Evolutionary conservation across 2,329 filamentous ascomycete species (phyloP), one percentile per base, ranked within the genome.

Genomic region (Colletotrichum plurivorum): DNA sequence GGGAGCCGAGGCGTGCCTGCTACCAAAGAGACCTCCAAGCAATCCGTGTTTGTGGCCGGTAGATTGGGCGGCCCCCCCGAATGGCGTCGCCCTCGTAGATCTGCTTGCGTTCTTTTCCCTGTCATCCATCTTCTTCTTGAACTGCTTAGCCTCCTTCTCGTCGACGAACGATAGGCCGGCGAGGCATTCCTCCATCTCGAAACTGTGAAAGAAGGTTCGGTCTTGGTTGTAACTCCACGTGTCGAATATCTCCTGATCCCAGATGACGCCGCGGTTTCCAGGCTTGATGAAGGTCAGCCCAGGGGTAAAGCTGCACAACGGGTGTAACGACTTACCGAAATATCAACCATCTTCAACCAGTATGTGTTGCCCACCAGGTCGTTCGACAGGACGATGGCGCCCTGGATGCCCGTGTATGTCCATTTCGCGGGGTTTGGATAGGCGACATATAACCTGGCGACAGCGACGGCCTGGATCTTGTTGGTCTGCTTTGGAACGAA

Each of bases 171-270:
- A 97, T 69, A 99, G 84, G 0, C 92, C 96, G 6, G 94, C 96
- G 70, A 97, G 84, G 76, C 94, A 98, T 72, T 97, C 91, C 81
- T 98, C 95, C 64, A 97, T 88, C 83, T 99, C 96, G 78, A 99
- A 99, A 6, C 94, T 94, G 82, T 98, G 95, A 83, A 99, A 99
- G 83, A 98, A 99, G 69, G 94, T 95, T 71, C 96, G 92, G 79
- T 99, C 96, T 78, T 98, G 95, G 82, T 98, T 97, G 85, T 98
- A 99, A 72, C 87, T 86, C 87, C 97, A 98, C 58, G 90, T 91
- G 75, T 99, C 95, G 83, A 97, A 99, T 75, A 99, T 94, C 82
- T 99, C 96, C 83, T 98, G 95, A 77, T 97, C 95, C 94, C 94
- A 98, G 76, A 98, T 92, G 58, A 98, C 94, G 67, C 95, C 95